Evolutionary conservation across 768 basidiomycete genomes (phyloP).

Genomic region (Sistotremastrum niveocremeum): DNA sequence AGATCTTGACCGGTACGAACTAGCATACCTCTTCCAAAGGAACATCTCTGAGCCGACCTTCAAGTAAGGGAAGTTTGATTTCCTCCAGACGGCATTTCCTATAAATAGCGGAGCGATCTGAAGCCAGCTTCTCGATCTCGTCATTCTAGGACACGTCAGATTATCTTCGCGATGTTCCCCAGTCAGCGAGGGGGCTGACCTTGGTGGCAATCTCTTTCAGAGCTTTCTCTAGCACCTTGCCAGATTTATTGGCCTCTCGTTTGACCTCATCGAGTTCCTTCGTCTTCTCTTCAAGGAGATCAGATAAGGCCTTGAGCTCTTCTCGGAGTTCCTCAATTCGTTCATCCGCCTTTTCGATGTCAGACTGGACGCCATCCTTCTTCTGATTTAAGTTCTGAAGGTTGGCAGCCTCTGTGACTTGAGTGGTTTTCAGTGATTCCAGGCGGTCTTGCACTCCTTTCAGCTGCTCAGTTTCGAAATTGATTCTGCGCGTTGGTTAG

Average conservation of each 20-base stretch:
- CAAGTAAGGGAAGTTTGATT: slow-evolving; percentile 62
- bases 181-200: slow-evolving; percentile 31
- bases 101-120: slow-evolving; percentile 79
- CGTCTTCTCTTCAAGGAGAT: slow-evolving; percentile 56
- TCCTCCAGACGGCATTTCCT: slow-evolving; percentile 91
- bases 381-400: slow-evolving; percentile 41
- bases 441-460: slow-evolving; percentile 51
- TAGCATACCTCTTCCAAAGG: slow-evolving; percentile 86
- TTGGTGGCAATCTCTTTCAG: slow-evolving; percentile 80
- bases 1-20: background rate
- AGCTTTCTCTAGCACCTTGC: slow-evolving; percentile 70
- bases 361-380: slow-evolving; percentile 38
- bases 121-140: slow-evolving; percentile 76
- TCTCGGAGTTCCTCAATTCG: slow-evolving; percentile 43
- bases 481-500: slow-evolving; percentile 15
- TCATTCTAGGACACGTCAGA: slow-evolving; percentile 42
- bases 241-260: slow-evolving; percentile 51
- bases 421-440: slow-evolving; percentile 34
- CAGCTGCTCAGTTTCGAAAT: slow-evolving; percentile 73
- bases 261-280: slow-evolving; percentile 67
- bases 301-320: slow-evolving; percentile 47
- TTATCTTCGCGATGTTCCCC: background rate
- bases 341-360: slow-evolving; percentile 45
- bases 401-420: slow-evolving; percentile 38
- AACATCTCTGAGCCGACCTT: slow-evolving; percentile 72